phyloP scores from a whole-genome alignment of 805 yeast species.

The Wickerhamiella sergipiensis region DNA sequence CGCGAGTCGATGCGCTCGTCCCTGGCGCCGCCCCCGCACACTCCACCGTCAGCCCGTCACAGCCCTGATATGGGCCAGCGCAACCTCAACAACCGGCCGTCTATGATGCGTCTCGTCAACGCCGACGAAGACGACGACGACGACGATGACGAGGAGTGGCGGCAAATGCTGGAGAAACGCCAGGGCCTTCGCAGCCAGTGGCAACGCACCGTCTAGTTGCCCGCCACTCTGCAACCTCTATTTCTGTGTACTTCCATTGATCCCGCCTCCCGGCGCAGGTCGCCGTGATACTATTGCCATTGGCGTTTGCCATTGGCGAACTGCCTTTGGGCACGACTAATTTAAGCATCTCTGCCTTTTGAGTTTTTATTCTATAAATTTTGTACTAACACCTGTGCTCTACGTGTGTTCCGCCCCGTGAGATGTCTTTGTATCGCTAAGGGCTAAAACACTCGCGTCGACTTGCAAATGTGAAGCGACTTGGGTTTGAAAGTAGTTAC shows the following conservation, averaged over 20 bases:
- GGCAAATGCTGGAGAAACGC: constrained; percentile 13
- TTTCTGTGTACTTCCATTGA: too few species aligned
- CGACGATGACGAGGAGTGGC: constrained; percentile 14
- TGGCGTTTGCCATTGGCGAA: not conserved
- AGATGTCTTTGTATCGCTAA: too few species aligned
- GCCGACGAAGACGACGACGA: constrained; percentile 13
- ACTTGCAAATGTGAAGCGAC: too few species aligned
- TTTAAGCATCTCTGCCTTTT: not conserved
- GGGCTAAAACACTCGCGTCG: too few species aligned
- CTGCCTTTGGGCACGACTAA: not conserved
- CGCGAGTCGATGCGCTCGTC: not conserved
- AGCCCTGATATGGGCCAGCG: not conserved
- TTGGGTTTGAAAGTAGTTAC: too few species aligned
- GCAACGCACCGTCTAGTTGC: constrained; percentile 2
- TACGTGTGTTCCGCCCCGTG: too few species aligned
- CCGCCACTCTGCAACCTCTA: too few species aligned
- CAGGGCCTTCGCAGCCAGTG: constrained; percentile 14
- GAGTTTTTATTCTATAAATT: not conserved
- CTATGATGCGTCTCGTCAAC: constrained; percentile 15
- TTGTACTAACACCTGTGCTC: not conserved
- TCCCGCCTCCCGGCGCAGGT: not conserved
- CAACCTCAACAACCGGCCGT: constrained; percentile 7
- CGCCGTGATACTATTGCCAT: not conserved
- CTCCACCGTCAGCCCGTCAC: not conserved
- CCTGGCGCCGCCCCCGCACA: not conserved